These are phyloP conservation scores for Prunus mira DNA, from an alignment of 306 rosid species.

Conservation along the genomic window DNA sequence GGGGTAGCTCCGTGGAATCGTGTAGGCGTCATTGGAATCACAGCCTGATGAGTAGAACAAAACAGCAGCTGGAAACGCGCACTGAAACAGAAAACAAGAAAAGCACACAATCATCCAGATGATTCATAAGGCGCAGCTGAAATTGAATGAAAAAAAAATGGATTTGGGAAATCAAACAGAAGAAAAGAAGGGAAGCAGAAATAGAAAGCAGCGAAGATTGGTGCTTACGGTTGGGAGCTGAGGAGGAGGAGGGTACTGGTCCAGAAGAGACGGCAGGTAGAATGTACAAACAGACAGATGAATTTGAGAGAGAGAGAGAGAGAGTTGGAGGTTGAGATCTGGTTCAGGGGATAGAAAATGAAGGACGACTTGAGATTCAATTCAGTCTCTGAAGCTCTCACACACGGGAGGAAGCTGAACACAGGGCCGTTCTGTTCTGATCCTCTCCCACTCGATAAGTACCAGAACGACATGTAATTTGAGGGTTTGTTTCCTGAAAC, in stretches of 20 bases:
- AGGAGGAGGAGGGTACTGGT: slow-evolving; percentile 90
- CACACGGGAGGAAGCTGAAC: no score
- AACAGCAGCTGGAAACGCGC: slow-evolving; percentile 92
- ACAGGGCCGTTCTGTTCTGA: no score
- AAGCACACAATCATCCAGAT: not conserved
- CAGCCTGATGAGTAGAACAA: slow-evolving; percentile 67
- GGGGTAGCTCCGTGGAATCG: slow-evolving; percentile 87
- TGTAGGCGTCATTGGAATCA: slow-evolving; percentile 52
- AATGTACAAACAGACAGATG: not conserved
- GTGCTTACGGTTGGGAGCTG: slow-evolving; percentile 80
- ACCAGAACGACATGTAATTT: no score
- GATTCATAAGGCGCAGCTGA: slow-evolving; percentile 8
- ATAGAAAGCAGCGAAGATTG: not conserved
- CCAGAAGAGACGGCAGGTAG: slow-evolving; percentile 82
- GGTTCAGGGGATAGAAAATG: not conserved
- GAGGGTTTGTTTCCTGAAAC: no score
- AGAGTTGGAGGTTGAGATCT: not conserved
- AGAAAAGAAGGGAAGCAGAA: not conserved
- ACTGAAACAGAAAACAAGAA: slow-evolving; percentile 43
- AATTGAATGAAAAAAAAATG: not conserved
- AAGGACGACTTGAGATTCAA: not conserved
- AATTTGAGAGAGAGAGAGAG: not conserved
- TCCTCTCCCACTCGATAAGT: no score
- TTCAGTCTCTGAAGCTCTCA: not conserved
- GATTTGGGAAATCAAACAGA: not conserved